Conservation (phyloP, 2,329 filamentous ascomycete species). For the Penicillium sp. region DNA sequence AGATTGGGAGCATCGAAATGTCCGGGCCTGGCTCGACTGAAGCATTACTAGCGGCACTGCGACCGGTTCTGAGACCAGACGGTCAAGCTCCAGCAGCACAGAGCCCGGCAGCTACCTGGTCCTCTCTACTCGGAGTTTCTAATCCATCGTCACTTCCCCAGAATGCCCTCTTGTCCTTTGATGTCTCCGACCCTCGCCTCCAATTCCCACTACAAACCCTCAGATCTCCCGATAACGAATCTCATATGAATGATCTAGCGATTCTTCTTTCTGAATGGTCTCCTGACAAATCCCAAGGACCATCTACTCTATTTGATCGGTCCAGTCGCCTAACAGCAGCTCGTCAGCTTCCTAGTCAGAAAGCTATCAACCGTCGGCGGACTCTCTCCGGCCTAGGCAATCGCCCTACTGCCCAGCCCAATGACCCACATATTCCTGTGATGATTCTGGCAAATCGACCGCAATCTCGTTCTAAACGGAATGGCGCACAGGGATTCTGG, state of each 20-base stretch:
- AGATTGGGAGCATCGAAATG: conserved; percentile 69
- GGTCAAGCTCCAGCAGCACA: conserved; percentile 22
- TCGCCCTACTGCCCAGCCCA: conserved; percentile 54
- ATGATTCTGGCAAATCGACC: conserved; percentile 63
- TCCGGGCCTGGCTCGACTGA: conserved; percentile 76
- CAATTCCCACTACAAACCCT: conserved; percentile 67
- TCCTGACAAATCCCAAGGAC: conserved; percentile 53
- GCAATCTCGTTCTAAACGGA: conserved; percentile 35
- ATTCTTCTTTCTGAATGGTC: conserved; percentile 66
- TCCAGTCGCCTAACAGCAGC: conserved; percentile 63
- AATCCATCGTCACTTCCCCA: conserved; percentile 68
- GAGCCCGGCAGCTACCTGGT: conserved; percentile 42
- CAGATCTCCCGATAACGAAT: conserved; percentile 39
- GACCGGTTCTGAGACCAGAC: conserved; percentile 38
- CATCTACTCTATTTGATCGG: conserved; percentile 64
- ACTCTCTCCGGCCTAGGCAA: conserved; percentile 61
- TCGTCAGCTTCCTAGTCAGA: conserved; percentile 68
- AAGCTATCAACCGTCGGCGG: conserved; percentile 75
- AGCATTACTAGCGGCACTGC: conserved; percentile 66
- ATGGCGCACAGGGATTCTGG: conserved; percentile 67
- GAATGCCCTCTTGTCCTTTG: conserved; percentile 69
- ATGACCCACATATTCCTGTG: conserved; percentile 75
- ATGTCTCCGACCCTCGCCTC: conserved; percentile 74
- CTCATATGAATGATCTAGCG: conserved; percentile 49
- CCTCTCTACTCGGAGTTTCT: conserved; percentile 52